Evolutionary conservation across 2,329 filamentous ascomycete genomes (phyloP), one percentile per base, ranked within the genome.

Genomic region (Bipolaris zeicola): DNA sequence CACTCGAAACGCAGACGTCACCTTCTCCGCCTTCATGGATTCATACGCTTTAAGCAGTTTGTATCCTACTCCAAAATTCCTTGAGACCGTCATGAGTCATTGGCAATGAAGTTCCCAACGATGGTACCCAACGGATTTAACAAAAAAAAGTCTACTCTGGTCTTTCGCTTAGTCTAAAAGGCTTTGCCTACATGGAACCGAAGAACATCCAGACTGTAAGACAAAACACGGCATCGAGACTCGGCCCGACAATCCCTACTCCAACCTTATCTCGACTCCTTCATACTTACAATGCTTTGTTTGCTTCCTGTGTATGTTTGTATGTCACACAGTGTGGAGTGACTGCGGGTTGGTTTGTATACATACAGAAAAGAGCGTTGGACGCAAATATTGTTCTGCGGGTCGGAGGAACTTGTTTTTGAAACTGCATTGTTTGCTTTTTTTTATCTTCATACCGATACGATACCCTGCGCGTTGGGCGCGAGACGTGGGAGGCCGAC

Each of bases 381-480:
- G 1, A 18, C n/a, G 41, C 24, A 8, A 8, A 28, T 31, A n/a
- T 20, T 18, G n/a, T 44, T 44, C 20, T 33, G 42, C 42, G 20
- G 18, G 26, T 16, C n/a, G 26, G 1, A n/a, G 16, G 41, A n/a
- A 8, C 42, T 18, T 28, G 24, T 13, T 11, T 33, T 11, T 31
- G 13, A n/a, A 14, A 20, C 14, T 14, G 31, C 3, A 20, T 47
- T 36, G 31, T 47, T 47, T 47, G 31, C 45, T 47, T 47, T 24
- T 33, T 33, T 26, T 16, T 16, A 33, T 34, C 18, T 47, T 37
- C 18, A 47, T 47, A 2, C 24, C 28, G 45, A 45, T 45, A 45
- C 42, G 42, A 45, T 45, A 45, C 42, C 42, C 42, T 45, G 42
- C 42, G 42, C 42, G 8, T 45, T 31, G 28, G 28, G 42, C 42